A percentile compares a stretch with the other conserved stretches of the same genome.
Conservation (phyloP, 768 basidiomycete species). For the Sarcomyxa edulis region DNA sequence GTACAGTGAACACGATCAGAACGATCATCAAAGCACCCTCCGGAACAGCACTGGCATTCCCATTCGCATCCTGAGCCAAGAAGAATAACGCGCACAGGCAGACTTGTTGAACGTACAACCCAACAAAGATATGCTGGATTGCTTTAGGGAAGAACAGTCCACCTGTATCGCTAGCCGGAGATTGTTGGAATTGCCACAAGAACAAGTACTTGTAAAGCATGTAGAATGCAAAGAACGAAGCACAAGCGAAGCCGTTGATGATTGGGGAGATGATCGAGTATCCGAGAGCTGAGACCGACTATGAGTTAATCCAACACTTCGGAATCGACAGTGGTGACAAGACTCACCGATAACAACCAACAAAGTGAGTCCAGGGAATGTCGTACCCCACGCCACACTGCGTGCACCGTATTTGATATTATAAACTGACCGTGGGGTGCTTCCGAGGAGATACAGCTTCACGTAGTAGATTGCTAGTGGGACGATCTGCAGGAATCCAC, state of each 20-base stretch:
- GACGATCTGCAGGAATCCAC: conserved; percentile 77
- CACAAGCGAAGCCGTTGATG: conserved; percentile 84
- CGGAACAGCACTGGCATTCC: conserved; percentile 52
- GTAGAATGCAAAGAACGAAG: conserved; percentile 82
- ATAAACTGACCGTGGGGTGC: conserved; percentile 83
- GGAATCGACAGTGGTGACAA: not conserved
- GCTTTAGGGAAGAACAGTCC: conserved; percentile 96
- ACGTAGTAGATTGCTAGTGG: conserved; percentile 82
- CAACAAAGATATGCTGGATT: conserved; percentile 89
- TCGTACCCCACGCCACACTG: conserved; percentile 71
- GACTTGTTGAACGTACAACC: conserved; percentile 86
- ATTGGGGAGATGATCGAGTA: conserved; percentile 91
- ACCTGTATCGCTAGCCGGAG: conserved; percentile 70
- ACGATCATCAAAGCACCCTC: conserved; percentile 84
- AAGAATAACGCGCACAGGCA: conserved; percentile 89
- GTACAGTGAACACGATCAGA: conserved; percentile 76
- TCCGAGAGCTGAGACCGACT: conserved; percentile 43
- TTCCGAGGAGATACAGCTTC: conserved; percentile 81
- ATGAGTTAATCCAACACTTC: not conserved
- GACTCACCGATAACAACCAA: conserved; percentile 76
- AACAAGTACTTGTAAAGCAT: conserved; percentile 84
- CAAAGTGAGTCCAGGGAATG: conserved; percentile 68
- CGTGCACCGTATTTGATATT: conserved; percentile 73
- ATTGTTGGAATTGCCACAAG: conserved; percentile 74
- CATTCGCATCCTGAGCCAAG: conserved; percentile 55